These are phyloP conservation scores for Globisporangium takayamanum DNA, from an alignment of 352 stramenopile genomes.

Conservation along the genomic window DNA sequence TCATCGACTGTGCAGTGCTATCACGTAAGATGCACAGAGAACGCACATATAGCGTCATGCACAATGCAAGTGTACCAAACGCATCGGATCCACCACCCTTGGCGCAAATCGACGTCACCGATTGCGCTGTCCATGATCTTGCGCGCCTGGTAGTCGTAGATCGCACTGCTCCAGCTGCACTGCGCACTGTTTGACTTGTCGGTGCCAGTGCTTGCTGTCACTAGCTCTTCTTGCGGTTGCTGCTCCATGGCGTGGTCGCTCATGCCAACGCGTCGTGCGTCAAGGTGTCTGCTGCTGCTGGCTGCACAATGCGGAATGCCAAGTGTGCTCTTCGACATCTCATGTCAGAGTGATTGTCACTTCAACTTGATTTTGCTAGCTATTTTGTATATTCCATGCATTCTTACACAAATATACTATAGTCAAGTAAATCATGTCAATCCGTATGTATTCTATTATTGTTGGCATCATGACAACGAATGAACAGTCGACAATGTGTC, in stretches of 20 bases:
- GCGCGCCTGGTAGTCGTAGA: conserved; percentile 48
- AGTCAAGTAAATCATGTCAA: neutral
- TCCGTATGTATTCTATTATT: neutral
- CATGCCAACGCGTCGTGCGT: neutral
- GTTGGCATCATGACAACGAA: too few species aligned
- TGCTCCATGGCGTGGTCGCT: neutral
- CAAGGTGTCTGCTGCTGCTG: conserved; percentile 1
- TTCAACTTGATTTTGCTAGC: conserved; percentile 21
- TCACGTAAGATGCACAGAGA: neutral
- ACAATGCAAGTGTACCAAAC: conserved; percentile 20
- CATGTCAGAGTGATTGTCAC: conserved; percentile 41
- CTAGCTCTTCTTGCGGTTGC: neutral
- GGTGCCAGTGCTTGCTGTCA: neutral
- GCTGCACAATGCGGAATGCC: conserved; percentile 5
- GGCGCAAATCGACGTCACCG: conserved; percentile 34
- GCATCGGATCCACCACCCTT: conserved; percentile 47
- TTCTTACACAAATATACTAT: too few species aligned
- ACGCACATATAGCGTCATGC: neutral
- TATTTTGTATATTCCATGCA: too few species aligned
- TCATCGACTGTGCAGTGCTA: too few species aligned
- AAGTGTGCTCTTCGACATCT: neutral
- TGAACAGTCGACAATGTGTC: too few species aligned
- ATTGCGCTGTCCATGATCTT: conserved; percentile 31
- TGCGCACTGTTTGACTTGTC: neutral
- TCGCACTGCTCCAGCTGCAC: conserved; percentile 21